Evolutionary conservation across 2,329 filamentous ascomycete species (phyloP).

Genomic region (Ophiosphaerella herpotricha): DNA sequence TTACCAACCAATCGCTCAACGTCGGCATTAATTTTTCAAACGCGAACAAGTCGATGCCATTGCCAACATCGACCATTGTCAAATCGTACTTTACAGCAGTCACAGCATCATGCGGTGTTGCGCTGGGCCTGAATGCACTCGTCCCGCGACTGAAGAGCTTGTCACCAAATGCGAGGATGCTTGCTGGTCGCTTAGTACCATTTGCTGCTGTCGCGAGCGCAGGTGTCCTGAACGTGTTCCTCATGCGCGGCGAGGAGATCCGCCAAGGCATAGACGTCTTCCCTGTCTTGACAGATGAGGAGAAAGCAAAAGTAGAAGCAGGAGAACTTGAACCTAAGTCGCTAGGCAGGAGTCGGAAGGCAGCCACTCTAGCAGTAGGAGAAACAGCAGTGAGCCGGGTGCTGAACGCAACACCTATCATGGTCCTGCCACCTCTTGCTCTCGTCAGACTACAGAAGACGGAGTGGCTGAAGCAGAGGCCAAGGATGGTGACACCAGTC

Average conservation of each 20-base stretch:
- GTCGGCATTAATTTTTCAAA: slow-evolving; percentile 98
- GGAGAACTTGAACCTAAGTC: slow-evolving; percentile 64
- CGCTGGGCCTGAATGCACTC: slow-evolving; percentile 85
- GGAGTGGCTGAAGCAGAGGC: slow-evolving; percentile 78
- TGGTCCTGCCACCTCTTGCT: slow-evolving; percentile 89
- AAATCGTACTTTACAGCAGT: slow-evolving; percentile 94
- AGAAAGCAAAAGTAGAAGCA: slow-evolving; percentile 69
- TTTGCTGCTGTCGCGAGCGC: slow-evolving; percentile 94
- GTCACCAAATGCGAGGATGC: slow-evolving; percentile 72
- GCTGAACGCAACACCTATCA: slow-evolving; percentile 93
- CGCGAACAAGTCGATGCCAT: slow-evolving; percentile 93
- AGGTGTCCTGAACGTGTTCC: slow-evolving; percentile 90
- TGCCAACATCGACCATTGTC: slow-evolving; percentile 77
- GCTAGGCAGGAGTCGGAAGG: slow-evolving; percentile 84
- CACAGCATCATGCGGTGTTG: slow-evolving; percentile 89
- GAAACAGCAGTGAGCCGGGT: slow-evolving; percentile 93
- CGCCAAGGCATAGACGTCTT: slow-evolving; percentile 90
- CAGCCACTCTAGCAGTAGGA: slow-evolving; percentile 84
- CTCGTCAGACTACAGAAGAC: slow-evolving; percentile 83
- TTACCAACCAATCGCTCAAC: slow-evolving; percentile 96
- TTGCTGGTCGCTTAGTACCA: slow-evolving; percentile 86
- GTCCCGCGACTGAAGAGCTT: slow-evolving; percentile 82
- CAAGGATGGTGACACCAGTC: slow-evolving; percentile 75
- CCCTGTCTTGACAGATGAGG: slow-evolving; percentile 73
- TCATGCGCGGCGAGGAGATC: slow-evolving; percentile 98